Evolutionary conservation across 345 rosid species (phyloP).

Genomic region (Arabidopsis suecica): DNA sequence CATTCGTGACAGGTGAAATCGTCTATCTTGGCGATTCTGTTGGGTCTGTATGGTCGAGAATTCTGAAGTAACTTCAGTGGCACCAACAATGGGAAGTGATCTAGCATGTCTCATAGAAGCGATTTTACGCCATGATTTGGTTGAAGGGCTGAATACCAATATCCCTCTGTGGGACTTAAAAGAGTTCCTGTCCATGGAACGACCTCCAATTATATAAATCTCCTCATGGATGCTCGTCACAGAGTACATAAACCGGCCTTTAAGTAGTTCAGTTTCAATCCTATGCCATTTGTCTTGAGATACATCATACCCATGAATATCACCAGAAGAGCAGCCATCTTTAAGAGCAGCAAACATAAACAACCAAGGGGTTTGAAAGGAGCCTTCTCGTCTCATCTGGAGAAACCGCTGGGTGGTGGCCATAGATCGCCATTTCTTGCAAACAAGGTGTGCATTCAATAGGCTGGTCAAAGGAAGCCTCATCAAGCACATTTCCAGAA

Average conservation of each 20-base stretch:
- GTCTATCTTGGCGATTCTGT: slow-evolving; percentile 75
- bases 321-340: slow-evolving; percentile 83
- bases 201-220: slow-evolving; percentile 83
- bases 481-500: slow-evolving; percentile 89
- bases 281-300: slow-evolving; percentile 80
- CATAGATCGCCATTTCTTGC: slow-evolving; percentile 91
- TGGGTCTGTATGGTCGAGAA: slow-evolving; percentile 55
- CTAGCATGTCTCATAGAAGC: slow-evolving; percentile 89
- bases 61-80: slow-evolving; percentile 69
- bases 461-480: slow-evolving; percentile 84
- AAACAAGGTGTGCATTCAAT: slow-evolving; percentile 89
- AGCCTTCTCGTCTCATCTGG: slow-evolving; percentile 74
- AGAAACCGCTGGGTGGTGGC: slow-evolving; percentile 72
- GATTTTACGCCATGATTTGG: slow-evolving; percentile 80
- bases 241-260: slow-evolving; percentile 89
- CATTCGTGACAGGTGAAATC: slow-evolving; percentile 63
- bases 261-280: slow-evolving; percentile 67
- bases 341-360: slow-evolving; percentile 85
- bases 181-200: slow-evolving; percentile 85
- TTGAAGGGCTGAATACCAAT: slow-evolving; percentile 74
- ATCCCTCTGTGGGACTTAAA: slow-evolving; percentile 86
- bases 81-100: slow-evolving; percentile 79
- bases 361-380: slow-evolving; percentile 81
- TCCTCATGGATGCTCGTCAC: slow-evolving; percentile 78
- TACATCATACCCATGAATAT: slow-evolving; percentile 79